Percentiles rank a stretch among this genome's conserved stretches.
Evolutionary conservation across 441 rosid genomes (phyloP).

Genomic region (Pelargonium citronellum): DNA sequence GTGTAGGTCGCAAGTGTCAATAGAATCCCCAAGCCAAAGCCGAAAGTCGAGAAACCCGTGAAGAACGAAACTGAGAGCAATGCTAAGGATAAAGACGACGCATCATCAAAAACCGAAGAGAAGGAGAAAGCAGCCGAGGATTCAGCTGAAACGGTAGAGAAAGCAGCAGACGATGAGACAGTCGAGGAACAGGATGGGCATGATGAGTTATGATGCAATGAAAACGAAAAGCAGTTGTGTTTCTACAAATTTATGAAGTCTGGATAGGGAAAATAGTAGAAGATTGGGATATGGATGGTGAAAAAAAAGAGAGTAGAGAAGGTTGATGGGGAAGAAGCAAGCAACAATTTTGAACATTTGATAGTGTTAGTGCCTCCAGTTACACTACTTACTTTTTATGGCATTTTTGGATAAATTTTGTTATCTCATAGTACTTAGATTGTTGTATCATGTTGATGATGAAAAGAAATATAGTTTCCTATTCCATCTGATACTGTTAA

Average conservation of each 20-base stretch:
- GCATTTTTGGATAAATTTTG: background rate
- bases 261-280: background rate
- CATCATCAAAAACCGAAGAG: slow-evolving; percentile 28
- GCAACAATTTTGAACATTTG: background rate
- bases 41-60: slow-evolving; percentile 60
- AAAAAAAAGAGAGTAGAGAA: background rate
- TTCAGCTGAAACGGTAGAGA: slow-evolving; percentile 22
- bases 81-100: slow-evolving; percentile 22
- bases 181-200: slow-evolving; percentile 32
- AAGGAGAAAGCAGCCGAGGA: slow-evolving; percentile 32
- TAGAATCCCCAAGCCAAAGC: slow-evolving; percentile 85
- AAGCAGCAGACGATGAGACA: no score
- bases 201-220: slow-evolving; percentile 55
- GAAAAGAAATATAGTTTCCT: slow-evolving; percentile 2
- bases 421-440: background rate
- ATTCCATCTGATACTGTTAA: background rate
- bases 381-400: background rate
- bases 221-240: slow-evolving; percentile 6
- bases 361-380: background rate
- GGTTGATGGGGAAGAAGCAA: background rate
- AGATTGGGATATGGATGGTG: background rate
- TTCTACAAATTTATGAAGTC: background rate
- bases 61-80: slow-evolving; percentile 46
- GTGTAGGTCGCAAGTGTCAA: slow-evolving; percentile 51
- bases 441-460: background rate